These are phyloP conservation scores for Dalbergia cochinchinensis DNA, from an alignment of 306 rosid genomes.

Conservation along the genomic window DNA sequence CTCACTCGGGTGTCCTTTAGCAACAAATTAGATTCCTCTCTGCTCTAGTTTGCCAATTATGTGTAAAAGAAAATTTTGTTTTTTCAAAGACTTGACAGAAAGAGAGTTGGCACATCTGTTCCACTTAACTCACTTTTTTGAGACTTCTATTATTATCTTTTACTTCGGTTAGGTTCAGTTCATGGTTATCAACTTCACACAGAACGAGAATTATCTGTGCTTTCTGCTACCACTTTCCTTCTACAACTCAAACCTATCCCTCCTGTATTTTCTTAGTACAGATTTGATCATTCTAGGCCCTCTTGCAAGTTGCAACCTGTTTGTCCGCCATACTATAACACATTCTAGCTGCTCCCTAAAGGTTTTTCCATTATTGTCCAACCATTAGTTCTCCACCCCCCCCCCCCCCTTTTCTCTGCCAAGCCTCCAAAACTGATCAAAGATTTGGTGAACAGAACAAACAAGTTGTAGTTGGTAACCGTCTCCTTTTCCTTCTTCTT, in stretches of 20 bases:
- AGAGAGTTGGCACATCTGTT: conserved; percentile 46
- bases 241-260: conserved; percentile 34
- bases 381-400: no score
- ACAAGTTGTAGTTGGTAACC: conserved; percentile 63
- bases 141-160: conserved; percentile 36
- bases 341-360: conserved; percentile 21
- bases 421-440: conserved; percentile 6
- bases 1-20: conserved; percentile 61
- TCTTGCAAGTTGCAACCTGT: conserved; percentile 26
- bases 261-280: conserved; percentile 37
- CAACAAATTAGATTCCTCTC: conserved; percentile 52
- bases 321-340: conserved; percentile 34
- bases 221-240: conserved; percentile 44
- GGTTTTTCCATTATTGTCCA: conserved; percentile 8
- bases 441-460: conserved; percentile 78
- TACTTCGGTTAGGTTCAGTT: conserved; percentile 44
- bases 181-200: conserved; percentile 42
- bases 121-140: conserved; percentile 35
- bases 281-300: conserved; percentile 31
- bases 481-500: conserved; percentile 47
- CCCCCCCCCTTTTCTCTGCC: not conserved
- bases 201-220: conserved; percentile 42
- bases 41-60: conserved; percentile 27
- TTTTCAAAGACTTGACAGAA: conserved; percentile 12
- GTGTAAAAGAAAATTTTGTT: conserved; percentile 25